These are phyloP conservation scores for Colletotrichum karsti DNA, from an alignment of 2,329 filamentous ascomycete species.

Conservation along the genomic window DNA sequence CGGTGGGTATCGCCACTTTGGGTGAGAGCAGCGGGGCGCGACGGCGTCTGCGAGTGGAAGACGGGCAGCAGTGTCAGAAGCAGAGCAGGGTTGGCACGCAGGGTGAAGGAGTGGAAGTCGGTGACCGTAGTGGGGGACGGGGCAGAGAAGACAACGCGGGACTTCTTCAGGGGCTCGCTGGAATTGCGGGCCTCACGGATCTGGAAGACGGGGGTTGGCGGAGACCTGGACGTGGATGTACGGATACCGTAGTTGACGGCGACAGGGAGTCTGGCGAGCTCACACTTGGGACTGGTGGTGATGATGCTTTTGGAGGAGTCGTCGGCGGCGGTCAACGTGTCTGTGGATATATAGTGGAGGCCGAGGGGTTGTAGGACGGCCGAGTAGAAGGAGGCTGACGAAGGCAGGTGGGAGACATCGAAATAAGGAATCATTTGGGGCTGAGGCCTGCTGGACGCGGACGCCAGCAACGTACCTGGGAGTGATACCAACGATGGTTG, in stretches of 20 bases:
- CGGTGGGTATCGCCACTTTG: slow-evolving; percentile 43
- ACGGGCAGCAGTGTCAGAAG: no score
- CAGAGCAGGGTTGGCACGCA: slow-evolving; percentile 67
- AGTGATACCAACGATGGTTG: background rate
- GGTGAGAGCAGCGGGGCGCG: slow-evolving; percentile 47
- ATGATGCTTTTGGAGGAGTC: background rate
- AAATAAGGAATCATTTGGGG: slow-evolving; percentile 56
- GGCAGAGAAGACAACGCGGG: slow-evolving; percentile 73
- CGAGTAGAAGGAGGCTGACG: slow-evolving; percentile 85
- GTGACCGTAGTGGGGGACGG: slow-evolving; percentile 71
- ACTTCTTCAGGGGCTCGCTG: slow-evolving; percentile 48
- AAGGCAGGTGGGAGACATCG: slow-evolving; percentile 79
- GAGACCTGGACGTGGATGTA: slow-evolving; percentile 31
- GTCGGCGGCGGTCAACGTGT: slow-evolving; percentile 21
- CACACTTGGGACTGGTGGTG: background rate
- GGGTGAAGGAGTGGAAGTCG: slow-evolving; percentile 75
- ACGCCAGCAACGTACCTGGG: background rate
- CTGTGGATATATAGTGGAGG: slow-evolving; percentile 70
- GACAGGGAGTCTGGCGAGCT: slow-evolving; percentile 23
- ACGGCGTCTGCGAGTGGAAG: no score
- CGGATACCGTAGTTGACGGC: slow-evolving; percentile 51
- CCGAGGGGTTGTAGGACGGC: slow-evolving; percentile 81
- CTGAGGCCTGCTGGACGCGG: background rate
- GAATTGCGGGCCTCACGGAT: slow-evolving; percentile 51
- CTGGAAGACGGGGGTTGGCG: slow-evolving; percentile 51